These are phyloP conservation scores for Penicillium canescens DNA, from an alignment of 495 filamentous ascomycete genomes.

Conservation along the genomic window DNA sequence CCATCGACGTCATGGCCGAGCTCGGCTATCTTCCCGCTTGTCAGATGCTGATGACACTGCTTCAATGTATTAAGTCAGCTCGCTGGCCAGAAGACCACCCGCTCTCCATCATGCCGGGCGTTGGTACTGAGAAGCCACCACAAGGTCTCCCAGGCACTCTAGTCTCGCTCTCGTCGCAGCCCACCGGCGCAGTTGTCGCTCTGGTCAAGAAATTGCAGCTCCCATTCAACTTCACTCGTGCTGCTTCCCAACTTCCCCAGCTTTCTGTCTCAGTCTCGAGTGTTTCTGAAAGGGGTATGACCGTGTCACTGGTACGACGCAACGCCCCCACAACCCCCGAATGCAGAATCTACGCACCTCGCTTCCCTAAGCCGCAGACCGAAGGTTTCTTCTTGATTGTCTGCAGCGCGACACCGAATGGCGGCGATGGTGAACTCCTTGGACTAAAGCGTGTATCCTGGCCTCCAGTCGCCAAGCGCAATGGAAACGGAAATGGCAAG, in stretches of 20 bases:
- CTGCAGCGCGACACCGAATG: conserved; percentile 46
- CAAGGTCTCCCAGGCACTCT: conserved; percentile 23
- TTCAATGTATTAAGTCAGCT: conserved; percentile 89
- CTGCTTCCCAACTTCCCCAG: conserved; percentile 62
- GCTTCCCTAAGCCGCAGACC: conserved; percentile 91
- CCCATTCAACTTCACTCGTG: conserved; percentile 52
- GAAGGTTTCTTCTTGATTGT: conserved; percentile 91
- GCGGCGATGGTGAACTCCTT: conserved; percentile 69
- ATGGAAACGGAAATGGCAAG: conserved; percentile 20
- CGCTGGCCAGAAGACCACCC: conserved; percentile 86
- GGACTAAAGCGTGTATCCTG: conserved; percentile 85
- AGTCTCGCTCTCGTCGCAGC: conserved; percentile 28
- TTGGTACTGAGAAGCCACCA: conserved; percentile 45
- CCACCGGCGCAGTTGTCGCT: conserved; percentile 21
- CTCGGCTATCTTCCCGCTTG: conserved; percentile 74
- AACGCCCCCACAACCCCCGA: conserved; percentile 65
- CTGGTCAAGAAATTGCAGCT: conserved; percentile 32
- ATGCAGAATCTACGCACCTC: conserved; percentile 76
- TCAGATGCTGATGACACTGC: conserved; percentile 75
- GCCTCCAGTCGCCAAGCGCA: conserved; percentile 42
- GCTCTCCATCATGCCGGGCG: conserved; percentile 79
- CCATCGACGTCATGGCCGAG: conserved; percentile 93
- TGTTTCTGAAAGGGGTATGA: conserved; percentile 60
- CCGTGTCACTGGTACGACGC: conserved; percentile 61
- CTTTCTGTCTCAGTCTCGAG: conserved; percentile 62